These are phyloP conservation scores for Chalciporus sphaerocephalus DNA, from an alignment of 768 basidiomycete species.

Conservation along the genomic window DNA sequence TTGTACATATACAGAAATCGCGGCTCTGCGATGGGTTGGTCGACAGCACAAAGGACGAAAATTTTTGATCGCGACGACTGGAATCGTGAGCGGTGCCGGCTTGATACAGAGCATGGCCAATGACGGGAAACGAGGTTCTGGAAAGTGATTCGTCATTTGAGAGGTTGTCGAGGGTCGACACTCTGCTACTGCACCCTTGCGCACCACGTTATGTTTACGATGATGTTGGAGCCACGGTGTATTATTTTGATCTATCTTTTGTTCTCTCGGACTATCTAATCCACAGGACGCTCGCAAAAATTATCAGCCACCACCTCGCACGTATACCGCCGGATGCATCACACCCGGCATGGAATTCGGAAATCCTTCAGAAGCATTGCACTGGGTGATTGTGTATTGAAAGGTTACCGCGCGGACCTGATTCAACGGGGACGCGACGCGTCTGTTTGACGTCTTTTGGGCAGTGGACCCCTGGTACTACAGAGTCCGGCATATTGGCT, in stretches of 20 bases:
- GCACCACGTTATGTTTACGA: conserved; percentile 1
- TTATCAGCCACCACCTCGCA: not conserved
- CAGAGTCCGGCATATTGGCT: not conserved
- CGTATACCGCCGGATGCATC: not conserved
- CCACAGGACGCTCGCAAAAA: conserved; percentile 7
- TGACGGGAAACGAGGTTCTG: conserved; percentile 24
- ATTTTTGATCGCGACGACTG: conserved; percentile 88
- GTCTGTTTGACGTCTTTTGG: conserved; percentile 41
- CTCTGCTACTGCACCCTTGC: not conserved
- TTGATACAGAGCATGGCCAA: conserved; percentile 67
- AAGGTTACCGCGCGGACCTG: conserved; percentile 1
- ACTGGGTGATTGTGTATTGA: not conserved
- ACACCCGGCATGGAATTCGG: conserved; percentile 3
- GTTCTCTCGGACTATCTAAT: conserved; percentile 8
- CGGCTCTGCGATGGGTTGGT: conserved; percentile 89
- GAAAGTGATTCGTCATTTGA: conserved; percentile 43
- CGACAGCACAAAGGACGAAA: conserved; percentile 81
- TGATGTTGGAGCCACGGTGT: conserved; percentile 11
- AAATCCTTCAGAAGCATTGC: conserved; percentile 1
- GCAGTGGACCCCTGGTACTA: conserved; percentile 16
- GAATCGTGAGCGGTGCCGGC: conserved; percentile 77
- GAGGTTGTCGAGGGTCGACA: conserved; percentile 8
- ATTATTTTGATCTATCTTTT: conserved; percentile 14
- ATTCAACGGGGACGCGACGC: conserved; percentile 41
- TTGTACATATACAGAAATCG: conserved; percentile 95